Base-by-base conservation (phyloP, 1,284 basidiomycete species). In the Apiotrichum brassicae region DNA sequence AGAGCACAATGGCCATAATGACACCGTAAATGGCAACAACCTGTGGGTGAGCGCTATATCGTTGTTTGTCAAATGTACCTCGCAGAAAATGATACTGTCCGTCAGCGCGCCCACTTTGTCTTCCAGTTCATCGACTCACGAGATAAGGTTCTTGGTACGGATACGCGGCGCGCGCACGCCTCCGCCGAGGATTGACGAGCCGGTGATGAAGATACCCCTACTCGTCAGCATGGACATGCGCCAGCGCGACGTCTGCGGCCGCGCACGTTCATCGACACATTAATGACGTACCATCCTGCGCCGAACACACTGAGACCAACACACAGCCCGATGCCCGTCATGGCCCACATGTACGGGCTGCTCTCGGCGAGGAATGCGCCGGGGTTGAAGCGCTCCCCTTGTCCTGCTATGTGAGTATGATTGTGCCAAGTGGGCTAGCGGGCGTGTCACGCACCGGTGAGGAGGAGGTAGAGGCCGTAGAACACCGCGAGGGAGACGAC, bases 161-260 rank as follows among this genome's bases (percentile, higher is more conserved):
- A 98, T 98, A 56, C 95, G 80, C 11, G 95, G 94, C 41, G 92
- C 82, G 35, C 93, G 79, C 13, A 98, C 92, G 70, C 94, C 93
- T 65, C 91, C 94, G 53, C 94, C 94, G 20, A 98, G 79, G 60
- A 98, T 94, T 24, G 89, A 93, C 19, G 93, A 77, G 48, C 94
- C 94, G 2, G 94, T 97, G 55, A 97, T 79, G 77, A 95, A 93
- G 74, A 98, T 98, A 48, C 94, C 94, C 93, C 93, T 97, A 48
- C 16, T n/a, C 1, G 46, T 51, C 1, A 52, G 49, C 35, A 6
- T 5, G 16, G 11, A 22, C 25, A 18, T n/a, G 34, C 28, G 28
- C 28, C 28, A 30, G 28, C 28, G 28, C 28, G 28, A 14, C 28
- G 28, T 14, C 28, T 7, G 28, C n/a, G n/a, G n/a, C n/a, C n/a